Base-by-base conservation (phyloP, 2,329 filamentous ascomycete genomes). In the Fusarium anthophilum region DNA sequence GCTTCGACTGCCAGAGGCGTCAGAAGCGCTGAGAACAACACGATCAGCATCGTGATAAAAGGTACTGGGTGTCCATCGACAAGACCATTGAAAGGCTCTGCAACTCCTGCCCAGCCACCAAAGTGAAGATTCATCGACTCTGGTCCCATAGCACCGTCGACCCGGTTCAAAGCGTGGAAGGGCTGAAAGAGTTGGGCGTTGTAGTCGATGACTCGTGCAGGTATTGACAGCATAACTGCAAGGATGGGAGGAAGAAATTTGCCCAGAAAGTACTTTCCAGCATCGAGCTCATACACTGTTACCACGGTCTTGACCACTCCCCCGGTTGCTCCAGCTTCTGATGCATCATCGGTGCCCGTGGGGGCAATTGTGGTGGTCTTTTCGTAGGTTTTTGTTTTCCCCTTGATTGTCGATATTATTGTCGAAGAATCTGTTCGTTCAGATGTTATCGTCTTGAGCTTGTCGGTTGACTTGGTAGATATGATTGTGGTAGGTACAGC, bases 121-220 rank as follows among this genome's bases (percentile, higher is more conserved):
- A 85, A 87, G 63, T 84, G 81, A 14, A 87, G 79, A 9, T 82
- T 85, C 58, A 87, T 79, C 1, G 85, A 86, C 45, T 86, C 80
- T 3, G 77, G 72, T 0, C 86, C 86, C 1, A 77, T 61, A 0
- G 83, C 83, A 6, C 86, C 86, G 9, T 79, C 75, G 0, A 78
- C 70, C 12, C 73, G 79, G n/a, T 83, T 81, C 35, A 89, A 78
- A 8, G 83, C 81, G 62, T 85, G 82, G 71, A 87, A 87, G 6
- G 85, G 86, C 63, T 85, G 84, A 56, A 84, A 85, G 2, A 84
- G 77, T 63, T 85, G 84, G 8, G 81, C 83, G 66, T 84, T 84
- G 66, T 82, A 77, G 72, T 85, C 83, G 72, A 86, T 80, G 39
- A 86, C 80, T n/a, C 84, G 82, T 11, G 85, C 81, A 3, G 84